Conservation (phyloP, 805 yeast genomes). For the Schizosaccharomyces osmophilus region DNA sequence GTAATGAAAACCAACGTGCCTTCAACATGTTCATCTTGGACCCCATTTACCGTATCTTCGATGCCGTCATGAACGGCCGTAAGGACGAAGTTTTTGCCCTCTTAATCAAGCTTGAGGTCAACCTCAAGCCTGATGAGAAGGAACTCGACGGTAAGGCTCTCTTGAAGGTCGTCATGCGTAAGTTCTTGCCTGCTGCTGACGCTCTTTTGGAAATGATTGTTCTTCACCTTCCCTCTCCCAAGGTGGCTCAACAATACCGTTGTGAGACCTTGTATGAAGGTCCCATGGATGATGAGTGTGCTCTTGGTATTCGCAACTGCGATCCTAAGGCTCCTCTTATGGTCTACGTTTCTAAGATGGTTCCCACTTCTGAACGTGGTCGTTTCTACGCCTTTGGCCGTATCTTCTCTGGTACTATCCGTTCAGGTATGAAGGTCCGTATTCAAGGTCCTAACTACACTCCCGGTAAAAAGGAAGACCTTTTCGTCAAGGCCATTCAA, state of each 20-base stretch:
- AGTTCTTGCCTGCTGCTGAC: conserved; percentile 99
- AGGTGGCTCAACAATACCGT: conserved; percentile 97
- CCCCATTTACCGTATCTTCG: conserved; percentile 93
- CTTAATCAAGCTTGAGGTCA: conserved; percentile 79
- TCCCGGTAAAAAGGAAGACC: conserved; percentile 95
- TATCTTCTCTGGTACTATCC: conserved; percentile 98
- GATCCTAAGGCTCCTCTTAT: conserved; percentile 94
- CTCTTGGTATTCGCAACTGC: conserved; percentile 88
- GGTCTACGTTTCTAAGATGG: conserved; percentile 99
- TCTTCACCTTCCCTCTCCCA: conserved; percentile 96
- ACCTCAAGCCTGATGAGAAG: conserved; percentile 87
- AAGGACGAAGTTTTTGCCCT: conserved; percentile 84
- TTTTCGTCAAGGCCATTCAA: conserved; percentile 90
- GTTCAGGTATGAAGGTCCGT: conserved; percentile 96
- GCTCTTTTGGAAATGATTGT: conserved; percentile 97
- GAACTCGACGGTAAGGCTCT: conserved; percentile 97
- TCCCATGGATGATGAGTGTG: conserved; percentile 69
- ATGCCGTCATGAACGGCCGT: conserved; percentile 97
- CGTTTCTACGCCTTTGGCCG: conserved; percentile 99
- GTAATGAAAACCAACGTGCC: conserved; percentile 91
- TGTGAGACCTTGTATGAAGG: conserved; percentile 98
- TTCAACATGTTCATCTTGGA: conserved; percentile 97
- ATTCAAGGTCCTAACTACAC: conserved; percentile 99
- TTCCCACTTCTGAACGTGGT: conserved; percentile 99
- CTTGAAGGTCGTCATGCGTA: conserved; percentile 95